Evolutionary conservation across 1,284 basidiomycete species (phyloP), one percentile per base, ranked within the genome.

Genomic region (Cutaneotrichosporon sp.): DNA sequence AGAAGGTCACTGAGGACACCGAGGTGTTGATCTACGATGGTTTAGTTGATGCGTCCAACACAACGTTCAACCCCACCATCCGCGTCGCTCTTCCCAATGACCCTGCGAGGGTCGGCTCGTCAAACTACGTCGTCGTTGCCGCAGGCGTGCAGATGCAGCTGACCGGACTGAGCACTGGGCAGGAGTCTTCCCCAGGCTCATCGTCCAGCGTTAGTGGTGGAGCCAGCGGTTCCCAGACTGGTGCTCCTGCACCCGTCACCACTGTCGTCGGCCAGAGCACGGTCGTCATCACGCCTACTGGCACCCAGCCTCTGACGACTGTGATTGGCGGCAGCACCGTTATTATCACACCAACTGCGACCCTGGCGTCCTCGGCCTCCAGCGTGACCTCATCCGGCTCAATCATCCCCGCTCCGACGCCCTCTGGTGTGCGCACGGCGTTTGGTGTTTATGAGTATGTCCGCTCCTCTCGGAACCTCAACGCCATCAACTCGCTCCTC

Each of bases 51-150:
- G 89, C 90, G 5, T 86, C 89, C 0, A 86, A 88, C 0, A 76
- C 75, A 2, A 78, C 86, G 56, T 95, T 94, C 76, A 85, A 85
- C 32, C 87, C 87, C 14, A 92, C 89, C 0, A 84, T 97, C 63
- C 85, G 84, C 22, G 88, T 92, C 84, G 83, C 84, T 11, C 83
- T 92, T 58, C 86, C 87, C 6, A 83, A 85, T 64, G 79, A 81
- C 22, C 89, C 90, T 4, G 76, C 72, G 4, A 88, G 88, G 36
- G 88, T 89, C 26, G 83, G 86, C 71, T 81, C 85, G 60, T 88
- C 87, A 36, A 80, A 88, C 69, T 94, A 88, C 74, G 86, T 89
- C 58, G 79, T 96, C 32, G 89, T 97, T 4, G 94, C 93, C 4
- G 90, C 91, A 72, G 83, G 87, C 40, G 85, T 95, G 10, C 85